Conservation (phyloP, 306 rosid genomes). For the Senna siamea region DNA sequence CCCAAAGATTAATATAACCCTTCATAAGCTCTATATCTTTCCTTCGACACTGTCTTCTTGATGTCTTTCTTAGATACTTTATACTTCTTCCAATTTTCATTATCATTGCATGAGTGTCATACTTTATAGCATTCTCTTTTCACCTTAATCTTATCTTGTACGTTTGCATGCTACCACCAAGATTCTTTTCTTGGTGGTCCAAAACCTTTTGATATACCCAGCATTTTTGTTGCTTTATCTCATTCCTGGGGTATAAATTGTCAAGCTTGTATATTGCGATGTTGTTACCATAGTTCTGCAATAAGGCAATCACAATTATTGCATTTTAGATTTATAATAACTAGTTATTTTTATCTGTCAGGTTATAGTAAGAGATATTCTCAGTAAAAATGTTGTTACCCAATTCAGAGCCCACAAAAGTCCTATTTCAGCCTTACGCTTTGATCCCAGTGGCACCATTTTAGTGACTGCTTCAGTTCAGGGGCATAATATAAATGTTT, state of each 20-base stretch:
- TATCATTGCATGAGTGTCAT: too few species aligned
- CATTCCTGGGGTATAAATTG: neutral
- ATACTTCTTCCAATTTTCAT: too few species aligned
- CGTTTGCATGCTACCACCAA: too few species aligned
- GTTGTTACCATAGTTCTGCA: slow-evolving; percentile 7
- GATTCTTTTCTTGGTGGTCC: too few species aligned
- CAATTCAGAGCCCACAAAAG: slow-evolving; percentile 94
- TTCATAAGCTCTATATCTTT: too few species aligned
- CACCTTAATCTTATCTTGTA: too few species aligned
- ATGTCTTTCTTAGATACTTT: too few species aligned
- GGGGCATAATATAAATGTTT: slow-evolving; percentile 95
- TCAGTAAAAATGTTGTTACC: slow-evolving; percentile 71
- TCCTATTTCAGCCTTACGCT: slow-evolving; percentile 91
- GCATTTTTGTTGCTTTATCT: slow-evolving; percentile 18
- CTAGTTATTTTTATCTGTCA: slow-evolving; percentile 43
- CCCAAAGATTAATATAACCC: too few species aligned
- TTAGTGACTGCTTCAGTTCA: slow-evolving; percentile 92
- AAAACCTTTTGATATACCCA: too few species aligned
- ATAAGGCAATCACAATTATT: neutral
- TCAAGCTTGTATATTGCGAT: slow-evolving; percentile 13
- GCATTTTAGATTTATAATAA: slow-evolving; percentile 28
- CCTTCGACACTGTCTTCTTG: too few species aligned
- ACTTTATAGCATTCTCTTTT: too few species aligned
- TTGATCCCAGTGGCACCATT: slow-evolving; percentile 91
- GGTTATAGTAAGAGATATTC: slow-evolving; percentile 89